Conservation (phyloP, 495 filamentous ascomycete species). For the Aspergillus hancockii region DNA sequence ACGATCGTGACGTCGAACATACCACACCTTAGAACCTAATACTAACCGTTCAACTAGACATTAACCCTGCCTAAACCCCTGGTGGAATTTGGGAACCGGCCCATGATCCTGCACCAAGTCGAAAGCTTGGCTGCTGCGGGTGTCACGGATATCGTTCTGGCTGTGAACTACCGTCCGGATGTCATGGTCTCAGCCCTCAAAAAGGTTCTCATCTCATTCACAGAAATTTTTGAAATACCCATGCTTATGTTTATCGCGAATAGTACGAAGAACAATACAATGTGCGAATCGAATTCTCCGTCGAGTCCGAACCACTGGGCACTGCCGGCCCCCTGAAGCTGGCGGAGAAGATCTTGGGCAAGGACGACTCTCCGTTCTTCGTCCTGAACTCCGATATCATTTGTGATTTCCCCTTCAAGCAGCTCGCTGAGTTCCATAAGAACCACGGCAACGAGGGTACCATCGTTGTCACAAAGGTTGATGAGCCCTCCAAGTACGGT, state of each 20-base stretch:
- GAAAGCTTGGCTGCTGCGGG: slow-evolving; percentile 92
- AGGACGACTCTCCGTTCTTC: slow-evolving; percentile 94
- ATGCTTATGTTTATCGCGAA: not conserved
- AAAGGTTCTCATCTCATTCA: slow-evolving; percentile 45
- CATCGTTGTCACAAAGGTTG: slow-evolving; percentile 98
- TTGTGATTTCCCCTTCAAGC: slow-evolving; percentile 94
- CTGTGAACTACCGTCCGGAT: slow-evolving; percentile 98
- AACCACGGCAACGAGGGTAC: slow-evolving; percentile 93
- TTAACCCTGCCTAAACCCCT: slow-evolving; percentile 96
- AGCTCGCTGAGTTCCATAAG: slow-evolving; percentile 87
- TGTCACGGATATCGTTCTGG: slow-evolving; percentile 96
- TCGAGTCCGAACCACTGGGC: slow-evolving; percentile 93
- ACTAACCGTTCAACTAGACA: slow-evolving; percentile 57
- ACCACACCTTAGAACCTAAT: not conserved
- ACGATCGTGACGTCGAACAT: slow-evolving; percentile 17
- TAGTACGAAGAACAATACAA: slow-evolving; percentile 91
- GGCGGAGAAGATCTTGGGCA: slow-evolving; percentile 88
- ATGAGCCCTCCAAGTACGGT: slow-evolving; percentile 99
- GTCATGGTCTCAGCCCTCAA: slow-evolving; percentile 81
- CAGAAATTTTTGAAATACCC: not conserved
- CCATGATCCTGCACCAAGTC: slow-evolving; percentile 98
- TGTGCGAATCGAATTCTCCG: slow-evolving; percentile 92
- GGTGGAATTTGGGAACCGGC: slow-evolving; percentile 97
- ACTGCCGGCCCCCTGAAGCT: slow-evolving; percentile 96
- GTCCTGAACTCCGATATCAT: slow-evolving; percentile 99